These are phyloP conservation scores for Leccinum subspadiceum DNA, from an alignment of 1,284 basidiomycete genomes.

Conservation along the genomic window DNA sequence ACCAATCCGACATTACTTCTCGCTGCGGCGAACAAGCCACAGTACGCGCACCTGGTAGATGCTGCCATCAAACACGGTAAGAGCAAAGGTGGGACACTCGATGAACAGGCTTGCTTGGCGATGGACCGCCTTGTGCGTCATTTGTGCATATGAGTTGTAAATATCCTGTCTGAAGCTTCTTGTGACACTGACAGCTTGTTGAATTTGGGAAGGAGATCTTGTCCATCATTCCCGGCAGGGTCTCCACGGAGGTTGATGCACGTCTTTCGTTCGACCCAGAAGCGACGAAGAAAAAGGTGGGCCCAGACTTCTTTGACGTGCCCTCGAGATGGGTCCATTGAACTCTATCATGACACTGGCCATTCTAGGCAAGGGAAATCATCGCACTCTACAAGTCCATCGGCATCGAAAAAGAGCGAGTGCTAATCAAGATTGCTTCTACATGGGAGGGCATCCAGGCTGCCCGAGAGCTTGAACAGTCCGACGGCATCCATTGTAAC, in stretches of 20 bases:
- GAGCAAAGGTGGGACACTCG: constrained; percentile 69
- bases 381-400: constrained; percentile 91
- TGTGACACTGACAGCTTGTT: constrained; percentile 59
- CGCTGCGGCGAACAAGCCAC: constrained; percentile 86
- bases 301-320: neutral
- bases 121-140: constrained; percentile 77
- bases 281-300: constrained; percentile 83
- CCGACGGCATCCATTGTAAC: constrained; percentile 96
- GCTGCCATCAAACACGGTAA: constrained; percentile 82
- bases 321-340: neutral
- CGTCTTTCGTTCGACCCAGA: constrained; percentile 93
- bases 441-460: constrained; percentile 99
- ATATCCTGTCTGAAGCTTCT: neutral
- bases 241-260: constrained; percentile 98
- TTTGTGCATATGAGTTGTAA: neutral
- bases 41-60: constrained; percentile 83
- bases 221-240: constrained; percentile 92
- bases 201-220: constrained; percentile 97
- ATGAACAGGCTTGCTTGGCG: constrained; percentile 73
- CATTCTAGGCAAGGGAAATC: constrained; percentile 76
- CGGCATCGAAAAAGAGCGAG: constrained; percentile 88
- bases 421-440: constrained; percentile 98
- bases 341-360: neutral
- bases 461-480: constrained; percentile 89
- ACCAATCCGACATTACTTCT: constrained; percentile 93